Evolutionary conservation across 441 rosid genomes (phyloP).

Genomic region (Francoa sonchifolia): DNA sequence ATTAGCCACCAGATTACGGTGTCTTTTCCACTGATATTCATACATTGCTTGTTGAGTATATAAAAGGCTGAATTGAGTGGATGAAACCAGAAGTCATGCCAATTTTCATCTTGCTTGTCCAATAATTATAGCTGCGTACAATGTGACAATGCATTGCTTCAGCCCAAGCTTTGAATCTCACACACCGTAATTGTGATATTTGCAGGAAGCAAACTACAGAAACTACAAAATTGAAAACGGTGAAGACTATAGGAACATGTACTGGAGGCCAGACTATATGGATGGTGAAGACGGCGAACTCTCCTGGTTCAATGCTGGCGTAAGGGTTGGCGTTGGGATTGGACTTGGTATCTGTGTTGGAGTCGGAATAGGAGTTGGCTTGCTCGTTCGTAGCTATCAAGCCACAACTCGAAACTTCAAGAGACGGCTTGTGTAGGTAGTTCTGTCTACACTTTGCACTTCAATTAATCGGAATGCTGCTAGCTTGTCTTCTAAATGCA

Average conservation of each 20-base stretch:
- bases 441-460: too few species aligned
- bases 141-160: too few species aligned
- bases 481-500: too few species aligned
- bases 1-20: too few species aligned
- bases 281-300: conserved; percentile 73
- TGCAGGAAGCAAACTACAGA: conserved; percentile 38
- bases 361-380: conserved; percentile 71
- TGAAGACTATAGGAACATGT: conserved; percentile 45
- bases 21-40: too few species aligned
- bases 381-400: conserved; percentile 62
- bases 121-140: too few species aligned
- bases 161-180: conserved; percentile 4
- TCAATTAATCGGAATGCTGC: too few species aligned
- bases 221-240: conserved; percentile 34
- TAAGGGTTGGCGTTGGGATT: conserved; percentile 82
- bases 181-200: conserved; percentile 3
- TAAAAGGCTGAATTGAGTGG: too few species aligned
- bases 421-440: conserved; percentile 35
- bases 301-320: conserved; percentile 89
- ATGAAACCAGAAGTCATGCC: too few species aligned
- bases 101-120: too few species aligned
- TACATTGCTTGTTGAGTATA: too few species aligned
- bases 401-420: conserved; percentile 57
- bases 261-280: conserved; percentile 49
- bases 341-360: conserved; percentile 84